Evolutionary conservation across 495 filamentous ascomycete genomes (phyloP).

Genomic region (Amorphotheca resinae): DNA sequence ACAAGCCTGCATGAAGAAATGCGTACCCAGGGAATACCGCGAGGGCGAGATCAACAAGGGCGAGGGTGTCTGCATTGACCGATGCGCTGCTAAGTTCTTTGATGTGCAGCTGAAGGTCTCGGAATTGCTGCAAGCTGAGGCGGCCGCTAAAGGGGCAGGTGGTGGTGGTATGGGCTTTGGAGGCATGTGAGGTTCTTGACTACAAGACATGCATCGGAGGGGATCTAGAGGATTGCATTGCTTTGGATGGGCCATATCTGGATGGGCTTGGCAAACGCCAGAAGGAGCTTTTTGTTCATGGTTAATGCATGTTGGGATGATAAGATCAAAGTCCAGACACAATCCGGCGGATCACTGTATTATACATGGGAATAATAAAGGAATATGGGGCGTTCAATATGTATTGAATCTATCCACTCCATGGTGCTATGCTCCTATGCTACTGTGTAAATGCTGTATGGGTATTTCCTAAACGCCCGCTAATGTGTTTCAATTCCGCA

Average conservation of each 20-base stretch:
- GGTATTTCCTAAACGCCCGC: conserved; percentile 21
- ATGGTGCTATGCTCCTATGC: conserved; percentile 2
- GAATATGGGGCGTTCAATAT: conserved; percentile 15
- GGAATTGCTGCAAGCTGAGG: conserved; percentile 40
- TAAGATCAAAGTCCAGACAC: neutral
- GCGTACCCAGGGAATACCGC: conserved; percentile 79
- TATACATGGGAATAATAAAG: conserved; percentile 7
- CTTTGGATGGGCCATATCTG: neutral
- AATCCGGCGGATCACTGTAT: conserved; percentile 8
- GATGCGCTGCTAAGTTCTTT: conserved; percentile 95
- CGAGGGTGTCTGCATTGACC: conserved; percentile 93
- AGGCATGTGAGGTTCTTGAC: conserved; percentile 10
- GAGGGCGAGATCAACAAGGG: conserved; percentile 96
- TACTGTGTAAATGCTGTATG: conserved; percentile 16
- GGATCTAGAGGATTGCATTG: conserved; percentile 5
- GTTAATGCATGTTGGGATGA: neutral
- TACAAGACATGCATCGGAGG: neutral
- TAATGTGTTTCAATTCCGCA: conserved; percentile 7
- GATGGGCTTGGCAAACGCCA: neutral
- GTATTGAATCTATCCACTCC: conserved; percentile 1
- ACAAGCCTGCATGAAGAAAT: conserved; percentile 84
- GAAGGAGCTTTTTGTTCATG: neutral
- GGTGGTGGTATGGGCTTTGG: conserved; percentile 29
- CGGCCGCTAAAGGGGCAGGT: conserved; percentile 28
- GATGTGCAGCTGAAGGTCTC: conserved; percentile 91